phyloP scores from a whole-genome alignment of 345 rosid genomes.

The Eucalyptus marginata region DNA sequence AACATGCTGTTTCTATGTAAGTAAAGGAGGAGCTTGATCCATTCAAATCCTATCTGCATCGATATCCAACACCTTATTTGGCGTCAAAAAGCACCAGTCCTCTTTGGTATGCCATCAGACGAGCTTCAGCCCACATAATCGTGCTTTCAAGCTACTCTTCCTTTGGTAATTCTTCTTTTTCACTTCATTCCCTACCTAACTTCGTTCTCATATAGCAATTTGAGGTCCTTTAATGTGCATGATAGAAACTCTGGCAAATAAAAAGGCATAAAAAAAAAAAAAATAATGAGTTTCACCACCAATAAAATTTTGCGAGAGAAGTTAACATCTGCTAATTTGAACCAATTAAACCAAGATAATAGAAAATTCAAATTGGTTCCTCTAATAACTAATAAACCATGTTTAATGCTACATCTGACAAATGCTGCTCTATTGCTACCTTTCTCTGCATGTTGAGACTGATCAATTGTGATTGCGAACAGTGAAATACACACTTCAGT shows the following conservation, averaged over 20 bases:
- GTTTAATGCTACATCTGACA: not conserved
- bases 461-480: not conserved
- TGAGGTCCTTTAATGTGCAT: not conserved
- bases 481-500: slow-evolving; percentile 87
- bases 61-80: slow-evolving; percentile 66
- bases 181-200: not conserved
- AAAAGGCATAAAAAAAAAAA: not conserved
- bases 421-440: not conserved
- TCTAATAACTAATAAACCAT: not conserved
- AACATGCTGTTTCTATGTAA: not conserved
- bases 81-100: slow-evolving; percentile 78
- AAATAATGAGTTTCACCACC: not conserved
- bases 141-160: slow-evolving; percentile 91
- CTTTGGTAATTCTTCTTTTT: slow-evolving; percentile 40
- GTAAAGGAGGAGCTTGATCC: slow-evolving; percentile 62
- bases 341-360: not conserved
- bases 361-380: not conserved
- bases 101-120: slow-evolving; percentile 80
- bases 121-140: slow-evolving; percentile 87
- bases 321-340: not conserved
- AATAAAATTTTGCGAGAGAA: not conserved
- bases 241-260: not conserved
- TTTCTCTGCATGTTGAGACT: not conserved
- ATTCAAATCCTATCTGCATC: slow-evolving; percentile 63
- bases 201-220: not conserved